Conservation (phyloP, 805 yeast species). For the Candida namnaoensis region DNA sequence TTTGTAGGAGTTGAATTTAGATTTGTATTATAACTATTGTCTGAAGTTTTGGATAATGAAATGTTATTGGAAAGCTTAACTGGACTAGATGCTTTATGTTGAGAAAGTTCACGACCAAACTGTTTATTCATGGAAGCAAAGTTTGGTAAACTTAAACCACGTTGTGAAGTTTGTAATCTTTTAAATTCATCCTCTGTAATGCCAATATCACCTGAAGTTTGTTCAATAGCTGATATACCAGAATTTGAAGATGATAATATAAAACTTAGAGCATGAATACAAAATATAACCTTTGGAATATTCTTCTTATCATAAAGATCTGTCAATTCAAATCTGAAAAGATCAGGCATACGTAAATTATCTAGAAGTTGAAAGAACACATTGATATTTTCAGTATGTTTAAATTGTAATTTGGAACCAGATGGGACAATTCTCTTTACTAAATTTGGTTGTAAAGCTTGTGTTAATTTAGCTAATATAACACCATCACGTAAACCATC, state of each 20-base stretch:
- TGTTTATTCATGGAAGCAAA: slow-evolving; percentile 48
- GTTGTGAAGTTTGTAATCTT: slow-evolving; percentile 53
- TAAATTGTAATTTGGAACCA: slow-evolving; percentile 65
- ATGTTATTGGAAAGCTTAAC: background rate
- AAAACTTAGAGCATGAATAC: slow-evolving; percentile 81
- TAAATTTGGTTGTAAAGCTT: slow-evolving; percentile 58
- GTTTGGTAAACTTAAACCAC: slow-evolving; percentile 70
- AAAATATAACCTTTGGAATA: slow-evolving; percentile 88
- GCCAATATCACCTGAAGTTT: slow-evolving; percentile 50
- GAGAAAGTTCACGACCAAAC: slow-evolving; percentile 21
- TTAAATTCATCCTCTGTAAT: slow-evolving; percentile 65
- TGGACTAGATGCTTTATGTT: slow-evolving; percentile 11
- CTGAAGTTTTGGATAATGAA: too few relatives aligned
- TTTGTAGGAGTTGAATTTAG: background rate
- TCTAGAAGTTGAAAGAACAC: slow-evolving; percentile 66
- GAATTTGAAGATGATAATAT: slow-evolving; percentile 44
- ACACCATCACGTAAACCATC: slow-evolving; percentile 79
- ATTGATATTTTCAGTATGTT: slow-evolving; percentile 89
- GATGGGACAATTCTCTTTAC: slow-evolving; percentile 45
- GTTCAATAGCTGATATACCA: slow-evolving; percentile 50
- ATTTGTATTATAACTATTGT: too few relatives aligned
- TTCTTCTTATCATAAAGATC: slow-evolving; percentile 90
- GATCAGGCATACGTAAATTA: slow-evolving; percentile 70
- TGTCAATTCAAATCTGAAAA: slow-evolving; percentile 84
- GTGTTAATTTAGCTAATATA: slow-evolving; percentile 69